Percentiles rank a stretch among this genome's conserved stretches.
Evolutionary conservation across 2,329 filamentous ascomycete species (phyloP).

Genomic region (Calycina herbarum): DNA sequence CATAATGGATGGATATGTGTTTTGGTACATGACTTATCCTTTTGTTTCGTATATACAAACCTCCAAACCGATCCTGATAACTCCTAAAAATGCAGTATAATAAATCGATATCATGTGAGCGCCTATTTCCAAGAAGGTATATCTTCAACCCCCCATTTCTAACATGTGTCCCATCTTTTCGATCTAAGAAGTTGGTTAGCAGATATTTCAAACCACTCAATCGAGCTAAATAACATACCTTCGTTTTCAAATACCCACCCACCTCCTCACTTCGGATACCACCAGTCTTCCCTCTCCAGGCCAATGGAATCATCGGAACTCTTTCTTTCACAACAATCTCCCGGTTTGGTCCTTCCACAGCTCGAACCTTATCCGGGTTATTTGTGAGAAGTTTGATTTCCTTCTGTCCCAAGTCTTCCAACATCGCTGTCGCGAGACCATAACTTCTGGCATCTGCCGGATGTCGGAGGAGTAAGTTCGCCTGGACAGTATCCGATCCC

Average conservation of each 20-base stretch:
- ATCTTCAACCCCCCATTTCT: slow-evolving; percentile 46
- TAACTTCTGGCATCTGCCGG: slow-evolving; percentile 95
- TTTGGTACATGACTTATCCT: slow-evolving; percentile 5
- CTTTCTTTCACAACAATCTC: slow-evolving; percentile 87
- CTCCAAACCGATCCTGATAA: not conserved
- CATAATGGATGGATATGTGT: not conserved
- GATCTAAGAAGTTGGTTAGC: slow-evolving; percentile 53
- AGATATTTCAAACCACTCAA: not conserved
- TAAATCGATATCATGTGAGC: not conserved
- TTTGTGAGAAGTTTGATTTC: slow-evolving; percentile 88
- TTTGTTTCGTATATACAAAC: slow-evolving; percentile 1
- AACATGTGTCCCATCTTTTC: slow-evolving; percentile 86
- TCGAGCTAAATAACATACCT: slow-evolving; percentile 57
- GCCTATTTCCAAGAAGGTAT: not conserved
- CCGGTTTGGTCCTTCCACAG: slow-evolving; percentile 86
- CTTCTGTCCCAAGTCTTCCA: slow-evolving; percentile 77
- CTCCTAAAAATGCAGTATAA: slow-evolving; percentile 2
- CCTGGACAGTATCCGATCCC: slow-evolving; percentile 96
- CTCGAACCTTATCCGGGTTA: slow-evolving; percentile 94
- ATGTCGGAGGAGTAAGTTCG: slow-evolving; percentile 85
- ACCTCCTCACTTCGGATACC: slow-evolving; percentile 88
- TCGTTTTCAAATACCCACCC: slow-evolving; percentile 90
- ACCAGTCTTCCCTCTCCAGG: slow-evolving; percentile 77
- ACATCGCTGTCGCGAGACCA: slow-evolving; percentile 92
- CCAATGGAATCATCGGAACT: slow-evolving; percentile 92